phyloP scores from a whole-genome alignment of 257 asterid genomes.

The Euphrasia confusa region DNA sequence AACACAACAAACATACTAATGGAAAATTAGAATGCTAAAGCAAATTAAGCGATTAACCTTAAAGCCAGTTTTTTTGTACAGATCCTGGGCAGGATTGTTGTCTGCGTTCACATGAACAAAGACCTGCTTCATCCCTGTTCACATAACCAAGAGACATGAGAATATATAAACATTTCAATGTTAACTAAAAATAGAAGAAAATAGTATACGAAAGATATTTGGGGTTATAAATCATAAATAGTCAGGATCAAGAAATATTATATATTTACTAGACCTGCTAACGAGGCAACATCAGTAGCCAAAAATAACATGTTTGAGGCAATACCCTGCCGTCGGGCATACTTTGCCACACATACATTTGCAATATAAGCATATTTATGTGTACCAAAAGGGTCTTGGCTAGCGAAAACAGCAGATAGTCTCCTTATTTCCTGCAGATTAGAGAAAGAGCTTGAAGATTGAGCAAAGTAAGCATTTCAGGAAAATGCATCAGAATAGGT shows the following conservation, averaged over 20 bases:
- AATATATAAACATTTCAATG: conserved; percentile 4
- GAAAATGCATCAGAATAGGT: neutral
- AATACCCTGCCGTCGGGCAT: conserved; percentile 87
- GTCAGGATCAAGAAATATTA: conserved; percentile 11
- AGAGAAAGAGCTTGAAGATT: conserved; percentile 2
- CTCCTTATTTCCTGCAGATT: conserved; percentile 54
- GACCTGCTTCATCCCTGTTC: conserved; percentile 65
- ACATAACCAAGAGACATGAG: conserved; percentile 20
- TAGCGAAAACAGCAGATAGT: conserved; percentile 50
- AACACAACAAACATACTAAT: neutral
- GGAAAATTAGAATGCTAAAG: neutral
- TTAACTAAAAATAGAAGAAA: conserved; percentile 6
- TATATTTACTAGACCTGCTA: conserved; percentile 45
- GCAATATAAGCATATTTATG: conserved; percentile 85
- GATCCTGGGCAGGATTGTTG: conserved; percentile 69
- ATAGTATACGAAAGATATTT: neutral
- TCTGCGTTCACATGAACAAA: conserved; percentile 83
- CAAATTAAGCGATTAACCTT: conserved; percentile 39
- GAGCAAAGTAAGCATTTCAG: conserved; percentile 2
- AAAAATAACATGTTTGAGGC: conserved; percentile 76
- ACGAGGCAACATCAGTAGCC: conserved; percentile 62
- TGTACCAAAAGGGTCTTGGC: conserved; percentile 54
- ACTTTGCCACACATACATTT: conserved; percentile 83
- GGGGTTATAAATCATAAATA: conserved; percentile 14
- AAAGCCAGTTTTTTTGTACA: conserved; percentile 72